Evolutionary conservation across 2,329 filamentous ascomycete species (phyloP).

Genomic region (Paecilomyces sp.): DNA sequence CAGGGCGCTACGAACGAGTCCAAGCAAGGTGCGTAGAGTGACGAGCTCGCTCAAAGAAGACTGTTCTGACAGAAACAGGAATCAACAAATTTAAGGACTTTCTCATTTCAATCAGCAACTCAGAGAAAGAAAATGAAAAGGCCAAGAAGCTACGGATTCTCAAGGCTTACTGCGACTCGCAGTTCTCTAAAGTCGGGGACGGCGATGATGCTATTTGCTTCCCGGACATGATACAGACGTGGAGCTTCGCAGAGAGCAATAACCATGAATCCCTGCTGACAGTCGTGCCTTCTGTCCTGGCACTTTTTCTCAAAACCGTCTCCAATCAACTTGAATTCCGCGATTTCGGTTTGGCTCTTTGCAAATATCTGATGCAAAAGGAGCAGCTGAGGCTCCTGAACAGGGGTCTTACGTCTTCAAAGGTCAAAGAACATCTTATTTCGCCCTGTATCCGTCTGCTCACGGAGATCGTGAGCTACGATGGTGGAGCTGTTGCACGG

Average conservation of each 20-base stretch:
- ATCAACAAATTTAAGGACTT: constrained; percentile 40
- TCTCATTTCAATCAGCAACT: constrained; percentile 29
- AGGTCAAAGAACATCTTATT: constrained; percentile 79
- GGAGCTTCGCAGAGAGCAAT: constrained; percentile 72
- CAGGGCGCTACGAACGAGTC: constrained; percentile 51
- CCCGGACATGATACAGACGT: constrained; percentile 75
- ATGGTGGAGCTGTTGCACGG: constrained; percentile 74
- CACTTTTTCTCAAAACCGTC: constrained; percentile 71
- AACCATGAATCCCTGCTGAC: constrained; percentile 78
- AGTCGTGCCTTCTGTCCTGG: constrained; percentile 70
- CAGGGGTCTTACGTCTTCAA: constrained; percentile 69
- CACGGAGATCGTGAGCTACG: constrained; percentile 75
- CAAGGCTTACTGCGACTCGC: constrained; percentile 45
- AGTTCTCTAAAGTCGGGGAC: constrained; percentile 40
- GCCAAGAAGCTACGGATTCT: constrained; percentile 35
- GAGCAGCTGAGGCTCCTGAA: constrained; percentile 74
- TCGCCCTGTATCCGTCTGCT: constrained; percentile 81
- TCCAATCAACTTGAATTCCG: constrained; percentile 68
- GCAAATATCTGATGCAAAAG: constrained; percentile 73
- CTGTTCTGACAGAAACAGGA: constrained; percentile 17
- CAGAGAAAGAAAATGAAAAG: constrained; percentile 28
- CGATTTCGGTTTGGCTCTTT: constrained; percentile 68
- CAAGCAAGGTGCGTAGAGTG: constrained; percentile 58
- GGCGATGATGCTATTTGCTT: constrained; percentile 60
- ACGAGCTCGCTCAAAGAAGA: neutral